A percentile compares a stretch with the other conserved stretches of the same genome.
Conservation (phyloP, 805 yeast species). For the Metschnikowia shivogae region DNA sequence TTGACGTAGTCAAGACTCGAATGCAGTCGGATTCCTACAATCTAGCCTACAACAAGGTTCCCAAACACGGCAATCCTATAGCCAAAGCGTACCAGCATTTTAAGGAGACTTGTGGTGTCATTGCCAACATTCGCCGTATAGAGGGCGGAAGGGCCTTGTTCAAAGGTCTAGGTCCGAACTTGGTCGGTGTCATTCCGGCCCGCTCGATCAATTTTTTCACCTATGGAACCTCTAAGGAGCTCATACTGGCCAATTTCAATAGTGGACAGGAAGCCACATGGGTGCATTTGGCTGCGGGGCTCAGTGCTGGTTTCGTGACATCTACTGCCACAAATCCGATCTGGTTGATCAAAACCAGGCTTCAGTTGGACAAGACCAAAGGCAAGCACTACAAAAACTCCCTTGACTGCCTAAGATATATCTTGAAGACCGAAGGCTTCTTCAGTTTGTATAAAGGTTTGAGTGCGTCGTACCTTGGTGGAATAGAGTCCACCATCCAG, state of each 20-base stretch:
- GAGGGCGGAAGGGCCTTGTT: constrained; percentile 89
- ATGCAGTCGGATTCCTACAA: constrained; percentile 84
- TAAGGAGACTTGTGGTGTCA: constrained; percentile 72
- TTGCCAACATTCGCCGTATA: constrained; percentile 57
- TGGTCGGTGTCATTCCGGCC: constrained; percentile 97
- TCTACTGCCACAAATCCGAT: constrained; percentile 97
- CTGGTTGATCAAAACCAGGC: constrained; percentile 92
- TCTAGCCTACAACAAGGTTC: constrained; percentile 47
- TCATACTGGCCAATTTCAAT: constrained; percentile 62
- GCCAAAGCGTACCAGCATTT: constrained; percentile 65
- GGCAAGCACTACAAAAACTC: constrained; percentile 74
- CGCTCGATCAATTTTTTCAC: constrained; percentile 95
- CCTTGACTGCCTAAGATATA: constrained; percentile 73
- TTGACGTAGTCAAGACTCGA: constrained; percentile 94
- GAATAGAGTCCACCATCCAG: constrained; percentile 86
- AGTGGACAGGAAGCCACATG: constrained; percentile 75
- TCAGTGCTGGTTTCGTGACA: constrained; percentile 89
- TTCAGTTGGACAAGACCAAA: constrained; percentile 78
- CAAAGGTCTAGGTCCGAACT: constrained; percentile 93
- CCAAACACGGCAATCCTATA: constrained; percentile 33
- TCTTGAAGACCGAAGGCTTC: constrained; percentile 73
- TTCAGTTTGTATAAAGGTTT: constrained; percentile 83
- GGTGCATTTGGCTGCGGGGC: constrained; percentile 83
- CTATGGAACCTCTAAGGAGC: constrained; percentile 87
- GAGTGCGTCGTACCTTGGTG: constrained; percentile 91